Conservation (phyloP, 2,329 filamentous ascomycete species). For the Cercospora beticola region DNA sequence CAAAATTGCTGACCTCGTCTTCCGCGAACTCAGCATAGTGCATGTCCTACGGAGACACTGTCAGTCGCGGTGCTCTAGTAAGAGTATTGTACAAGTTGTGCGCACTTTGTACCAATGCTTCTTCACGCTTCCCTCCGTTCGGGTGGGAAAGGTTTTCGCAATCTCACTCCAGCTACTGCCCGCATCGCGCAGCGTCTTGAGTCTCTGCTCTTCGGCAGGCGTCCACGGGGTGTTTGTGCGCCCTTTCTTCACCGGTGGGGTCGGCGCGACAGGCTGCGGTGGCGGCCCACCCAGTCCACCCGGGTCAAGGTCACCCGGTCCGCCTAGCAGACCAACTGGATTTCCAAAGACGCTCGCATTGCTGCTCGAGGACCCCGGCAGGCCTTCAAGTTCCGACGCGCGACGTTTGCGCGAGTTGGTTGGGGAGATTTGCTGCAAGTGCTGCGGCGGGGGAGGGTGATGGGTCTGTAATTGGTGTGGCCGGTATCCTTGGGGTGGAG, state of each 20-base stretch:
- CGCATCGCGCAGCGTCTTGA: slow-evolving; percentile 91
- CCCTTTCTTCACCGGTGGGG: slow-evolving; percentile 77
- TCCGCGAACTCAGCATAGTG: slow-evolving; percentile 98
- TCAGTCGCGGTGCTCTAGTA: slow-evolving; percentile 3
- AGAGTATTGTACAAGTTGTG: not conserved
- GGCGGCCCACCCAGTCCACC: slow-evolving; percentile 28
- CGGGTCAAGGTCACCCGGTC: slow-evolving; percentile 19
- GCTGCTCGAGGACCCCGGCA: slow-evolving; percentile 35
- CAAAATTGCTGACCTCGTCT: slow-evolving; percentile 72
- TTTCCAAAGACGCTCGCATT: slow-evolving; percentile 33
- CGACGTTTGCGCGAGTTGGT: slow-evolving; percentile 39
- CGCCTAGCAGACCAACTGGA: slow-evolving; percentile 31
- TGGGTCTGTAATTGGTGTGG: slow-evolving; percentile 35
- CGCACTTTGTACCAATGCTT: slow-evolving; percentile 98
- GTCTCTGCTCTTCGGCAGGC: slow-evolving; percentile 82
- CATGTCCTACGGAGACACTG: slow-evolving; percentile 71
- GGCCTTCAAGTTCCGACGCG: slow-evolving; percentile 37
- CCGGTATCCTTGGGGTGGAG: slow-evolving; percentile 29
- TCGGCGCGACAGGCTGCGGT: slow-evolving; percentile 37
- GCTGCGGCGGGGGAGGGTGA: slow-evolving; percentile 38
- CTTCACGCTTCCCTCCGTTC: slow-evolving; percentile 97
- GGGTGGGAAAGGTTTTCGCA: slow-evolving; percentile 91
- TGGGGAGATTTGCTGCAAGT: slow-evolving; percentile 36
- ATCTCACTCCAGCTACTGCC: slow-evolving; percentile 98
- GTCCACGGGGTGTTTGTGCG: slow-evolving; percentile 99